Conservation (phyloP, 2,329 filamentous ascomycete species). For the Macrophomina phaseolina region DNA sequence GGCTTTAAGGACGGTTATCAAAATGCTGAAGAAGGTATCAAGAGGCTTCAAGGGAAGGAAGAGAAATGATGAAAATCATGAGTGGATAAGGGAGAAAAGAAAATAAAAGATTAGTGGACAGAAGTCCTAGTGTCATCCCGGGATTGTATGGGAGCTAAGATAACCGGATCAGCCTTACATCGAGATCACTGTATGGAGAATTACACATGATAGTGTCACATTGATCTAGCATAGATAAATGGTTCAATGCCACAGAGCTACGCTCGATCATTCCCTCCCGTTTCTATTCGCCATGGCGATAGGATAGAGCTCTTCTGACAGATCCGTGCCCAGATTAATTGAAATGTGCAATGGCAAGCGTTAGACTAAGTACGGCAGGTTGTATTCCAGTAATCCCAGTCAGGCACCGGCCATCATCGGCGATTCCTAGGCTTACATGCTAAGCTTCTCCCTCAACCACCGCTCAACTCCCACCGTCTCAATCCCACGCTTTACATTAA, state of each 20-base stretch:
- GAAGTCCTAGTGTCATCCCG: not conserved
- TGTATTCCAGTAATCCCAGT: not conserved
- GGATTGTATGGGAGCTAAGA: too few relatives aligned
- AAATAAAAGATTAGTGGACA: not conserved
- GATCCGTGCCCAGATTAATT: too few relatives aligned
- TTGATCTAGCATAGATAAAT: too few relatives aligned
- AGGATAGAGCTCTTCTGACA: too few relatives aligned
- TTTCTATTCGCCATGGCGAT: too few relatives aligned
- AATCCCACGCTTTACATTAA: constrained; percentile 60
- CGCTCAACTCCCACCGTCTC: constrained; percentile 50
- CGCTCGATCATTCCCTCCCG: too few relatives aligned
- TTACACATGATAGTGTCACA: too few relatives aligned
- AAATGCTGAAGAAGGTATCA: constrained; percentile 49
- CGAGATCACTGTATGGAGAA: too few relatives aligned
- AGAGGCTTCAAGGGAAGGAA: constrained; percentile 37
- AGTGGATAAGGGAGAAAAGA: not conserved
- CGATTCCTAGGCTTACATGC: constrained; percentile 2
- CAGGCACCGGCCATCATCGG: too few relatives aligned
- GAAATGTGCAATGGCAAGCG: too few relatives aligned
- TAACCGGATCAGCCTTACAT: too few relatives aligned
- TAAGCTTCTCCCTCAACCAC: constrained; percentile 40
- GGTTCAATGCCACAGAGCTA: too few relatives aligned
- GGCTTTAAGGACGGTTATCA: constrained; percentile 54
- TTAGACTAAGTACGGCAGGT: not conserved
- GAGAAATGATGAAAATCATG: not conserved